Conservation (phyloP, 192 early-diverging fungal genomes). For the Kappamyces sp. region DNA sequence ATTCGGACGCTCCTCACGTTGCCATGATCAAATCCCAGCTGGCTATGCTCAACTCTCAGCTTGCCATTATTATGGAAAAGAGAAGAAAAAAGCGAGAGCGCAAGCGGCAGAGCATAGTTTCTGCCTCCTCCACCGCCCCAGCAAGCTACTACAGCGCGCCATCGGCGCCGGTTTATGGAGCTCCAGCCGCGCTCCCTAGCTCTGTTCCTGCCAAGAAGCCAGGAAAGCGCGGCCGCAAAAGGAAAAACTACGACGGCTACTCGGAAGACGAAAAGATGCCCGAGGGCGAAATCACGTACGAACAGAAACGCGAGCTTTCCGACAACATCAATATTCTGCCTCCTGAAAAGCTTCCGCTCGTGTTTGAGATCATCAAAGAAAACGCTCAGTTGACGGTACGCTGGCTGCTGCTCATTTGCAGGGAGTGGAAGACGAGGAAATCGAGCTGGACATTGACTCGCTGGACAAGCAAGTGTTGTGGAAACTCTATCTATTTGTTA, state of each 20-base stretch:
- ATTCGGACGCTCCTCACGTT: conserved; percentile 17
- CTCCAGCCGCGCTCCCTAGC: not conserved
- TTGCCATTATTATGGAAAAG: conserved; percentile 26
- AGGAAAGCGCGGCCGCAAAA: conserved; percentile 28
- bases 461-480: conserved; percentile 76
- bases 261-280: conserved; percentile 35
- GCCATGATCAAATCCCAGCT: conserved; percentile 25
- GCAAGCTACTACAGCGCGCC: not conserved
- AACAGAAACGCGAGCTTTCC: conserved; percentile 84
- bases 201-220: conserved; percentile 17
- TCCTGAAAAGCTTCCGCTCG: conserved; percentile 58
- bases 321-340: conserved; percentile 58
- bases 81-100: conserved; percentile 24
- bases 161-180: conserved; percentile 7
- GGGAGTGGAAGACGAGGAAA: conserved; percentile 69
- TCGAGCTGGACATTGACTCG: conserved; percentile 93
- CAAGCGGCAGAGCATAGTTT: not conserved
- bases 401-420: not conserved
- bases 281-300: conserved; percentile 62
- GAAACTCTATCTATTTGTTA: conserved; percentile 82
- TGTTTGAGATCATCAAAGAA: conserved; percentile 68
- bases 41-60: conserved; percentile 17
- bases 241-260: conserved; percentile 23
- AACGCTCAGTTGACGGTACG: conserved; percentile 30
- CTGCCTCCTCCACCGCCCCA: conserved; percentile 7